phyloP scores from a whole-genome alignment of 495 filamentous ascomycete species.

The Oleoguttula mirabilis region DNA sequence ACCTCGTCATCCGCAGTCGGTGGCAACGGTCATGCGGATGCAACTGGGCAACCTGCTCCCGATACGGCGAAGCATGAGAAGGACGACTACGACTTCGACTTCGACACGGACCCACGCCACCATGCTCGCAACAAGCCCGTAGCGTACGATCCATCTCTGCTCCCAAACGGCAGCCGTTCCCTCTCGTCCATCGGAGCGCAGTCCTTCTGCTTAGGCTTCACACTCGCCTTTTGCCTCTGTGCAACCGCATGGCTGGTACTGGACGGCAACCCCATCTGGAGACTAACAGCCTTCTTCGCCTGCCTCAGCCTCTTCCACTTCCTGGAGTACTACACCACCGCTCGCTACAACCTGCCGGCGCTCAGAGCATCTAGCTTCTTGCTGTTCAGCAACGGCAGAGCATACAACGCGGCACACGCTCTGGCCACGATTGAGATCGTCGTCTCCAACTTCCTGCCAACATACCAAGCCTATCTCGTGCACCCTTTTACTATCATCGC shows the following conservation, averaged over 20 bases:
- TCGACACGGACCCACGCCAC: background rate
- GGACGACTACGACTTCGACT: conserved; percentile 10
- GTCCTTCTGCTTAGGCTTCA: conserved; percentile 46
- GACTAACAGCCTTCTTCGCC: conserved; percentile 66
- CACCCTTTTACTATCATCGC: conserved; percentile 23
- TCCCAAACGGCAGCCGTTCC: conserved; percentile 32
- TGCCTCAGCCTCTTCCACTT: conserved; percentile 80
- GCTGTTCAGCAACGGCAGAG: conserved; percentile 70
- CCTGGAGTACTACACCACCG: conserved; percentile 87
- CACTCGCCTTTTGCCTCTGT: conserved; percentile 34
- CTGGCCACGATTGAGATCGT: conserved; percentile 62
- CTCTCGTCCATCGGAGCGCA: conserved; percentile 71
- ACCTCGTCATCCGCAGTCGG: background rate
- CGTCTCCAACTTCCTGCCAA: conserved; percentile 34
- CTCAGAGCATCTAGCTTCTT: conserved; percentile 67
- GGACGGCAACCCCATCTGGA: conserved; percentile 53
- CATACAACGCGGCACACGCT: conserved; percentile 72
- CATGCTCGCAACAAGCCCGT: conserved; percentile 3
- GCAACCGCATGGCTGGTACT: conserved; percentile 33
- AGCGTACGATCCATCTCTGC: conserved; percentile 20
- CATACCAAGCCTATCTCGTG: conserved; percentile 32
- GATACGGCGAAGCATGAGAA: background rate
- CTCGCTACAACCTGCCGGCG: conserved; percentile 62
- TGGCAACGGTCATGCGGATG: conserved; percentile 9
- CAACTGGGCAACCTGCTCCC: background rate